These are phyloP conservation scores for Phytophthora idaei DNA, from an alignment of 352 stramenopile genomes.

Conservation along the genomic window DNA sequence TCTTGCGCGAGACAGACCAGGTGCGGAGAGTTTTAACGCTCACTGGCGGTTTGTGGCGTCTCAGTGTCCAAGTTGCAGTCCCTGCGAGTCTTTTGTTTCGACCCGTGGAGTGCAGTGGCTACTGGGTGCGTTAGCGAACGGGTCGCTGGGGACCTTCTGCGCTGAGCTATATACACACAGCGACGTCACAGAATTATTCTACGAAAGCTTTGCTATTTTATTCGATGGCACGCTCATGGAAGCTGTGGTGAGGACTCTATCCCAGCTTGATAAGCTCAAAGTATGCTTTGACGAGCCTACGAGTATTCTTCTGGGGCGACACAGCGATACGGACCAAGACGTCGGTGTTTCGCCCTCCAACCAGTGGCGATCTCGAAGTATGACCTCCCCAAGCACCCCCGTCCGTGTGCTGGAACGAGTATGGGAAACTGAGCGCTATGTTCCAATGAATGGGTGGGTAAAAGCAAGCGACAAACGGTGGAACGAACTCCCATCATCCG, in stretches of 20 bases:
- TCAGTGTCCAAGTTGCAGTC: conserved; percentile 53
- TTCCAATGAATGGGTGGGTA: conserved; percentile 75
- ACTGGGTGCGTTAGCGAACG: conserved; percentile 63
- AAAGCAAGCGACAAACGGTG: conserved; percentile 60
- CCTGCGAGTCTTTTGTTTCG: conserved; percentile 68
- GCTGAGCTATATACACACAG: conserved; percentile 54
- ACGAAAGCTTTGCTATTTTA: conserved; percentile 56
- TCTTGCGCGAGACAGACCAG: conserved; percentile 58
- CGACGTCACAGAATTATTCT: conserved; percentile 57
- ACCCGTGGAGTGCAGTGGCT: conserved; percentile 81
- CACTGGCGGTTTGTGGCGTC: conserved; percentile 69
- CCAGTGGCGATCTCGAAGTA: conserved; percentile 13
- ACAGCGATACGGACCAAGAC: conserved; percentile 53
- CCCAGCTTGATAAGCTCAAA: conserved; percentile 55
- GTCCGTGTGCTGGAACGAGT: conserved; percentile 70
- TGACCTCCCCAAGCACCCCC: conserved; percentile 20
- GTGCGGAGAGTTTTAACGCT: conserved; percentile 52
- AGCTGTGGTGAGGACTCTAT: conserved; percentile 54
- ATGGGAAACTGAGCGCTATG: conserved; percentile 78
- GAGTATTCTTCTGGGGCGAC: conserved; percentile 42
- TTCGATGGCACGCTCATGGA: conserved; percentile 47
- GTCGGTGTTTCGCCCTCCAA: conserved; percentile 35
- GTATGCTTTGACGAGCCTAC: conserved; percentile 58
- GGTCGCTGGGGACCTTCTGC: conserved; percentile 58
- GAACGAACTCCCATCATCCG: conserved; percentile 71